A percentile compares a stretch with the other conserved stretches of the same genome.
These are phyloP conservation scores for Sparassis latifolia DNA, from an alignment of 1,284 basidiomycete species.

Conservation along the genomic window DNA sequence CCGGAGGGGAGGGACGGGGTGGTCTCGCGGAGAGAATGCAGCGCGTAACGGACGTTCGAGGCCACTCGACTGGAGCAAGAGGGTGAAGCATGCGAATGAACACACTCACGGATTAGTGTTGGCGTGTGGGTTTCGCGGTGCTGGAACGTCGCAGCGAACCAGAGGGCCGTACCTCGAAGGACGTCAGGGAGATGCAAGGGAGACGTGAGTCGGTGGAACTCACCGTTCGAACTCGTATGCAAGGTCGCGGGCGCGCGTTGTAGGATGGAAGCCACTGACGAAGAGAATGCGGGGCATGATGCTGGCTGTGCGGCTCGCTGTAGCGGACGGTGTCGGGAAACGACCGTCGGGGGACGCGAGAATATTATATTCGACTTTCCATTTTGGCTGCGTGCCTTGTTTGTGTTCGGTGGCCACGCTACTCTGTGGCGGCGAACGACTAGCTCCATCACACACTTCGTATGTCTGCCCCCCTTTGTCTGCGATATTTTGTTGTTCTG, in stretches of 20 bases:
- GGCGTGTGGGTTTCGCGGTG: conserved; percentile 68
- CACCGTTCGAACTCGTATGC: conserved; percentile 86
- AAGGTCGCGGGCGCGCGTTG: conserved; percentile 75
- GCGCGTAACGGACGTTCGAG: conserved; percentile 14
- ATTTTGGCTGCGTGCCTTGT: too few relatives aligned
- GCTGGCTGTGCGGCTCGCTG: neutral
- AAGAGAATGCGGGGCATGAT: conserved; percentile 72
- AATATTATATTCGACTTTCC: too few relatives aligned
- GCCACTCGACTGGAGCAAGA: conserved; percentile 26
- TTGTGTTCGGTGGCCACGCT: too few relatives aligned
- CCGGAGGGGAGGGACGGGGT: conserved; percentile 2
- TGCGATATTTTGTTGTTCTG: too few relatives aligned
- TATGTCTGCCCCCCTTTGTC: too few relatives aligned
- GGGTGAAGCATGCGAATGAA: conserved; percentile 15
- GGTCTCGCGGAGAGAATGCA: conserved; percentile 4
- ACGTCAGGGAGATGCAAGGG: conserved; percentile 1
- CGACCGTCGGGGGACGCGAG: neutral
- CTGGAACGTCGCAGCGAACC: conserved; percentile 85
- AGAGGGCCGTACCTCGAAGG: conserved; percentile 62
- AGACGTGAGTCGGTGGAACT: conserved; percentile 15
- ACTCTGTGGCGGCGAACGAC: too few relatives aligned
- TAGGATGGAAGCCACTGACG: conserved; percentile 78
- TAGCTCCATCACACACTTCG: too few relatives aligned
- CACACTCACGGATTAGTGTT: conserved; percentile 71
- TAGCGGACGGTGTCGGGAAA: neutral